Conservation (phyloP, 345 rosid genomes). For the Hibiscus tridactylites region DNA sequence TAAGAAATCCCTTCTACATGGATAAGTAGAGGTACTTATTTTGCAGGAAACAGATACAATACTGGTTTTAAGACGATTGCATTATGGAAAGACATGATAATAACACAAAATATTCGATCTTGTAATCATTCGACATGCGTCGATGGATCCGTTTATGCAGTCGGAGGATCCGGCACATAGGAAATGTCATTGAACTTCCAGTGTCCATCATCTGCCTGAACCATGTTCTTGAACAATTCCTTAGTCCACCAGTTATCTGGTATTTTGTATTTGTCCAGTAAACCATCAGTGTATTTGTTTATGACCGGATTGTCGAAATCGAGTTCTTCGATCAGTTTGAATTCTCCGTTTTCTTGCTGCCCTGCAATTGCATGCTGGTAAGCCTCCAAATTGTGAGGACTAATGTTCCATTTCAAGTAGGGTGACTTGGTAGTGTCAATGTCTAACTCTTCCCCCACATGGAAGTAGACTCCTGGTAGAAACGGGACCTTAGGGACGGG, state of each 20-base stretch:
- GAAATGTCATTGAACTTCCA: neutral
- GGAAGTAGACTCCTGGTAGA: neutral
- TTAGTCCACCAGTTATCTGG: conserved; percentile 10
- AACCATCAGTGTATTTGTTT: conserved; percentile 7
- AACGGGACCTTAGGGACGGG: conserved; percentile 34
- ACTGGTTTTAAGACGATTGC: neutral
- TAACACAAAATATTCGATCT: no score
- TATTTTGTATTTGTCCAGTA: neutral
- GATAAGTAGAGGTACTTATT: neutral
- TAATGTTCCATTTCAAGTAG: neutral
- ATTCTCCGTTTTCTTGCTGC: neutral
- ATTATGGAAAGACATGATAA: neutral
- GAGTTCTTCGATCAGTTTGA: conserved; percentile 7
- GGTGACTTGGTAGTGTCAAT: conserved; percentile 11
- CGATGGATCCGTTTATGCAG: neutral
- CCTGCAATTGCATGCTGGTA: conserved; percentile 23
- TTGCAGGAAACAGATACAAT: neutral
- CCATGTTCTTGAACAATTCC: conserved; percentile 9
- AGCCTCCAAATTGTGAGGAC: conserved; percentile 9
- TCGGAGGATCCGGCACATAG: conserved; percentile 11
- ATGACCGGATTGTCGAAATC: neutral
- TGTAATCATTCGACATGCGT: neutral
- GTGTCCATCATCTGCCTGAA: conserved; percentile 5
- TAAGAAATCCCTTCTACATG: neutral
- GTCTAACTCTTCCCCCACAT: conserved; percentile 11